These are phyloP conservation scores for Tetraselmis striata DNA, from an alignment of 139 green algal genomes.

Conservation along the genomic window DNA sequence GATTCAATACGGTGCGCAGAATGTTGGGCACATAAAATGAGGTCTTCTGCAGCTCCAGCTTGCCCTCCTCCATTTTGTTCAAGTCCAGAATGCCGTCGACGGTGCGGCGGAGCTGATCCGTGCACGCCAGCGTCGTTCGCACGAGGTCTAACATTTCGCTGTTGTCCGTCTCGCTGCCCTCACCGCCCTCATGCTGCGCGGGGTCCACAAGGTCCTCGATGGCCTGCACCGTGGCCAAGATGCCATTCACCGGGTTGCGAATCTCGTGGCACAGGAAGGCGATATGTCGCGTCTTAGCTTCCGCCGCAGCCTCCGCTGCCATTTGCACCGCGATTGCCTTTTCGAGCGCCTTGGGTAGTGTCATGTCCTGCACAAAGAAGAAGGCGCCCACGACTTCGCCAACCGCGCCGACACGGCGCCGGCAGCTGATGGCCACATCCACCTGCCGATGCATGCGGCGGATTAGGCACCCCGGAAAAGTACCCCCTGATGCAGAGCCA, in stretches of 20 bases:
- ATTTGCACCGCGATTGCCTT: constrained; percentile 19
- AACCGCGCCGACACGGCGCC: background rate
- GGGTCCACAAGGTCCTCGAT: constrained; percentile 15
- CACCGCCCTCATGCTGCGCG: constrained; percentile 11
- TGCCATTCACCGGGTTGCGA: constrained; percentile 32
- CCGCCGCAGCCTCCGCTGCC: constrained; percentile 18
- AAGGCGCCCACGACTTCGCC: background rate
- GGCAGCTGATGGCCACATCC: background rate
- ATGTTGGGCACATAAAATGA: constrained; percentile 11
- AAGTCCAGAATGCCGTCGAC: constrained; percentile 26
- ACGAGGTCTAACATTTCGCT: constrained; percentile 5
- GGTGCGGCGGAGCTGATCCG: constrained; percentile 14
- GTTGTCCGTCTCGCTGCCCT: background rate
- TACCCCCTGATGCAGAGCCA: too few species aligned
- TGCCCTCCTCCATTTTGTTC: constrained; percentile 20
- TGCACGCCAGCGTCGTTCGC: constrained; percentile 17
- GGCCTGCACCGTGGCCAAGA: constrained; percentile 20
- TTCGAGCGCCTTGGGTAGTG: constrained; percentile 17
- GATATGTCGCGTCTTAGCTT: constrained; percentile 17
- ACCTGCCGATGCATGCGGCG: too few species aligned
- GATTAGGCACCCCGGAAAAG: too few species aligned
- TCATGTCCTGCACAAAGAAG: constrained; percentile 14
- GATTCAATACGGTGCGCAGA: background rate
- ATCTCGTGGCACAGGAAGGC: constrained; percentile 35
- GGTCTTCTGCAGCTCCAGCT: constrained; percentile 11